Evolutionary conservation across 768 basidiomycete genomes (phyloP), one percentile per base, ranked within the genome.

Genomic region (Plicaturopsis crispa): DNA sequence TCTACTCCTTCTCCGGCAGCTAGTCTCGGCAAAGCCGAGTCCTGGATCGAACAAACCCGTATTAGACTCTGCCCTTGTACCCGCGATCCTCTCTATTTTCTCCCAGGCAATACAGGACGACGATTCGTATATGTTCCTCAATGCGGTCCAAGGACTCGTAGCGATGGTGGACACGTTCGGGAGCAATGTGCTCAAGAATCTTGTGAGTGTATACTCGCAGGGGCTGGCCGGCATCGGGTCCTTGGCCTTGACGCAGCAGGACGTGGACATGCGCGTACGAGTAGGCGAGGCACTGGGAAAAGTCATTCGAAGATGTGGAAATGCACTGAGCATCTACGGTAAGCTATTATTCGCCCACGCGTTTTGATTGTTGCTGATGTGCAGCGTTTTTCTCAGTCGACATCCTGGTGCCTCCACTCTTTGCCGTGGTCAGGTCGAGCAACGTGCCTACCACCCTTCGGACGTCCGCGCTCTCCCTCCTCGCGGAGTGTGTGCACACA

Each of bases 121-220:
- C 26, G 94, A 98, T 51, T 90, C 88, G n/a, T 97, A 91, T 57
- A 78, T 97, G 39, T 97, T 90, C 53, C 65, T 97, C 37, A 91
- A 91, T 52, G 91, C 86, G 1, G 83, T 94, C 11, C 88, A 92
- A 50, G 93, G 93, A 0, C 69, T 98, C 1, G 75, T 82, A n/a
- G 78, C 73, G 4, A 80, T 97, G 73, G 90, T 84, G 0, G 81
- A 91, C 49, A 67, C 66, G 2, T 77, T 80, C 43, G 88, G 87
- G 3, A 74, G 72, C 45, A 81, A 88, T 8, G 80, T 92, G 10
- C 56, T 93, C 6, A 64, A 65, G 40, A 63, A 67, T 4, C 66
- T 96, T 18, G 60, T 90, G n/a, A 67, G 69, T 19, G 69, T 75
- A 11, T 96, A 96, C 50, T 57, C 70, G 1, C 63, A 65, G 14